phyloP scores from a whole-genome alignment of 495 filamentous ascomycete genomes.

The Xylaria nigripes region DNA sequence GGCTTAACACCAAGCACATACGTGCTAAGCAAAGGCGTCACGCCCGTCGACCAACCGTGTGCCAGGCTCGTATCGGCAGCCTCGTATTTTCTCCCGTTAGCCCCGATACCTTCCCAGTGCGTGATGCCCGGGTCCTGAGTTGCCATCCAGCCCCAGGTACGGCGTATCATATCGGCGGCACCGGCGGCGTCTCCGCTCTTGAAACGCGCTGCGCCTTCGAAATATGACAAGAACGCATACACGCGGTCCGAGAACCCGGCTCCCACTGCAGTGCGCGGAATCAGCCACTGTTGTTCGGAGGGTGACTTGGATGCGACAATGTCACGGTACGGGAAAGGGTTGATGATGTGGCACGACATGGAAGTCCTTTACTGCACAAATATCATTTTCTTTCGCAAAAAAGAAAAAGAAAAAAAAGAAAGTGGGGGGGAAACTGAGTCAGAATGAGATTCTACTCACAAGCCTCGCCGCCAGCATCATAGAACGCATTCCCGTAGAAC shows the following conservation, averaged over 20 bases:
- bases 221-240: slow-evolving; percentile 46
- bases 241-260: slow-evolving; percentile 33
- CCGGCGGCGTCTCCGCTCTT: slow-evolving; percentile 21
- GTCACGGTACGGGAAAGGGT: too few species aligned
- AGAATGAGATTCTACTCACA: background rate
- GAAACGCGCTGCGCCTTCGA: slow-evolving; percentile 41
- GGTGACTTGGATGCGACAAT: background rate
- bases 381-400: background rate
- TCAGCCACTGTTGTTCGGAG: background rate
- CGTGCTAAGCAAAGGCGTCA: slow-evolving; percentile 31
- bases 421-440: too few species aligned
- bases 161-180: slow-evolving; percentile 34
- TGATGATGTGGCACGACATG: too few species aligned
- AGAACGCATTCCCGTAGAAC: slow-evolving; percentile 41
- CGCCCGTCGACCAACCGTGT: slow-evolving; percentile 37
- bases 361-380: too few species aligned
- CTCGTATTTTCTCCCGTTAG: slow-evolving; percentile 30
- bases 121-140: slow-evolving; percentile 37
- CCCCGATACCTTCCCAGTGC: slow-evolving; percentile 33
- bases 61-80: slow-evolving; percentile 30
- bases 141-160: slow-evolving; percentile 41
- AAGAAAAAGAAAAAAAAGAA: background rate
- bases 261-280: background rate
- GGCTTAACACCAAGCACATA: slow-evolving; percentile 38
- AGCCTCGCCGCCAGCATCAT: slow-evolving; percentile 32